Base-by-base conservation (phyloP, 1,139 yeast genomes). In the Scheffersomyces cryptocercus region DNA sequence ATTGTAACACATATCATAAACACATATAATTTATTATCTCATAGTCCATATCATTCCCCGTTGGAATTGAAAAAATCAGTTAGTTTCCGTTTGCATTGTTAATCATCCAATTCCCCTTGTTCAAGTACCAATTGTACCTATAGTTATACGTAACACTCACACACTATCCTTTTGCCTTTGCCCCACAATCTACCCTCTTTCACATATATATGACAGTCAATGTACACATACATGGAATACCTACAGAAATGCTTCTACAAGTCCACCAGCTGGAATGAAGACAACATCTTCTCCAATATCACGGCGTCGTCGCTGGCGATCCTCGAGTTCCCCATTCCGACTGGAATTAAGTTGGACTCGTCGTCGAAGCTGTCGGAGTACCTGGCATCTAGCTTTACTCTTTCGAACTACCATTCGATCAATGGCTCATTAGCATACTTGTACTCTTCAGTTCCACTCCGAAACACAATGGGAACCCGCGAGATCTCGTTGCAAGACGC, bases 181-280 rank as follows among this genome's bases (percentile, higher is more conserved):
- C 26, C 26, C 26, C 8, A 20, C 26, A 20, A 20, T 20, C 26
- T 8, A 6, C 26, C 26, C 26, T 20, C 7, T 20, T 20, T 20
- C 26, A 20, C 26, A 31, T 20, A 10, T 20, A 31, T 31, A 31
- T 31, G 35, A 15, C 24, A 11, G 14, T 28, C 13, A 35, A 89
- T 90, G 97, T 74, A 84, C 53, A 79, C 82, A 40, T 88, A 86
- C 65, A 88, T 89, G 95, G 96, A 90, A 57, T 85, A 86, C 62
- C 79, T 90, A 36, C 84, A 84, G 52, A 74, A 77, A 62, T 80
- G 89, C 53, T 90, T 87, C 65, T 81, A 84, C 62, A 65, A 69
- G 41, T 65, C 85, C 32, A 84, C 95, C 2, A 75, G 74, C 11
- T 90, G 97, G 97, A 81, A 84, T 54, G 81, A 81, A 47, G 89